Conservation (phyloP, 345 rosid species). For the Cardamine occulta region DNA sequence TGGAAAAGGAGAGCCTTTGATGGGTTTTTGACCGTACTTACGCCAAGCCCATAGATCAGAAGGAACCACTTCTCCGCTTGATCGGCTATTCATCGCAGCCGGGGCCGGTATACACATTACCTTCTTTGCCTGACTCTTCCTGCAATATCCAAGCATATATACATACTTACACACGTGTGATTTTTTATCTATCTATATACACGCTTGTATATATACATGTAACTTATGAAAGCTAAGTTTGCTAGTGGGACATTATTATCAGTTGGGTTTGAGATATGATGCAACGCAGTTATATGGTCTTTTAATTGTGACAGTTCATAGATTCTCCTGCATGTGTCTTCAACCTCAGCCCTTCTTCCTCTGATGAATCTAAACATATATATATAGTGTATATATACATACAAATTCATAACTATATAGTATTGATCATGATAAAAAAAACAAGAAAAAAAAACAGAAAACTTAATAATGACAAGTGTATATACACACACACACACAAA, state of each 20-base stretch:
- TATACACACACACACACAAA: not conserved
- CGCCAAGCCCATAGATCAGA: conserved; percentile 99
- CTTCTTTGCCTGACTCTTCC: conserved; percentile 81
- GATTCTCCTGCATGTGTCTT: conserved; percentile 45
- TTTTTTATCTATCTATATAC: not conserved
- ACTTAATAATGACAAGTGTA: not conserved
- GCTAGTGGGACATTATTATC: conserved; percentile 43
- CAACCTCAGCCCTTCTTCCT: conserved; percentile 38
- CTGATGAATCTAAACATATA: conserved; percentile 12
- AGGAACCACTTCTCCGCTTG: conserved; percentile 80
- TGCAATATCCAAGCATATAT: conserved; percentile 26
- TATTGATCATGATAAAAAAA: not conserved
- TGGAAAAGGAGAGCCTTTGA: conserved; percentile 93
- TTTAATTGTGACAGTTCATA: conserved; percentile 47
- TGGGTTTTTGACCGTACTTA: conserved; percentile 87
- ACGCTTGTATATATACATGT: not conserved
- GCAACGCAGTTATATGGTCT: conserved; percentile 37
- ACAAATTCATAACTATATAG: conserved; percentile 1
- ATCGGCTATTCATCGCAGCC: conserved; percentile 72
- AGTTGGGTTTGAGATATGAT: conserved; percentile 38
- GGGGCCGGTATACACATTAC: conserved; percentile 85
- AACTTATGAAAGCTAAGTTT: conserved; percentile 40
- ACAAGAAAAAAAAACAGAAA: not conserved
- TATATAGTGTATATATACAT: conserved; percentile 2
- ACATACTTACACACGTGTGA: conserved; percentile 26